Evolutionary conservation across 495 filamentous ascomycete genomes (phyloP).

Genomic region (Rhizodiscina lignyota): DNA sequence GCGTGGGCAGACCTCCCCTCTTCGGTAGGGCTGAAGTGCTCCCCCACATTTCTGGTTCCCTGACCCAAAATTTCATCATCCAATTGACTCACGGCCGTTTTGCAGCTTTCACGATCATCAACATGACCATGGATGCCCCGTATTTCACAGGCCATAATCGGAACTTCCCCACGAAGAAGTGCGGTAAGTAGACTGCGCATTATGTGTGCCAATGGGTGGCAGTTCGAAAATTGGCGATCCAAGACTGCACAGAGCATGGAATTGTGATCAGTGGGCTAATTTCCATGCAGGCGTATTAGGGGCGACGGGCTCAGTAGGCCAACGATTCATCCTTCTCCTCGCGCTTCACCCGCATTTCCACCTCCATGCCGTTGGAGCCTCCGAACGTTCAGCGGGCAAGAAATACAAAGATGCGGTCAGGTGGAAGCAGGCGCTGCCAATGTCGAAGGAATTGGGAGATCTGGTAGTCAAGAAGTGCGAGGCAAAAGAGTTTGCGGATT

Average conservation of each 20-base stretch:
- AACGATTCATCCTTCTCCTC: conserved; percentile 28
- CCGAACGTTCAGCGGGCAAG: conserved; percentile 25
- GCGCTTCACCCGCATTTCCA: conserved; percentile 25
- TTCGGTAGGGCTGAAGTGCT: too few relatives aligned
- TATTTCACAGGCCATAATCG: conserved; percentile 17
- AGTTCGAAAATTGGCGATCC: too few relatives aligned
- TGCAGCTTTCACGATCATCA: too few relatives aligned
- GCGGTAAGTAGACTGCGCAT: too few relatives aligned
- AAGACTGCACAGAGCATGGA: too few relatives aligned
- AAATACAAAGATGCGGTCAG: conserved; percentile 26
- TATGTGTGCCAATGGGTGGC: too few relatives aligned
- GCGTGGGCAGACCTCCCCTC: too few relatives aligned
- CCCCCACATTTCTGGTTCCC: too few relatives aligned
- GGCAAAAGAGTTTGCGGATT: conserved; percentile 23
- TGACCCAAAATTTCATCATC: too few relatives aligned
- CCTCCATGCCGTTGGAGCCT: conserved; percentile 24
- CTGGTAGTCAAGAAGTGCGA: conserved; percentile 22
- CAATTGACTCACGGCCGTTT: too few relatives aligned
- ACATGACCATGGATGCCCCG: conserved; percentile 16
- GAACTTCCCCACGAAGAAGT: conserved; percentile 23
- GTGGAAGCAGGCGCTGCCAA: conserved; percentile 27
- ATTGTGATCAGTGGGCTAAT: too few relatives aligned
- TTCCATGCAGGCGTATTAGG: conserved; percentile 22
- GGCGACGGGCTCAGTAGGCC: conserved; percentile 27
- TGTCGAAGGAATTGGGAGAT: conserved; percentile 23